phyloP scores from a whole-genome alignment of 768 basidiomycete species.

The Suillus hirtellus region DNA sequence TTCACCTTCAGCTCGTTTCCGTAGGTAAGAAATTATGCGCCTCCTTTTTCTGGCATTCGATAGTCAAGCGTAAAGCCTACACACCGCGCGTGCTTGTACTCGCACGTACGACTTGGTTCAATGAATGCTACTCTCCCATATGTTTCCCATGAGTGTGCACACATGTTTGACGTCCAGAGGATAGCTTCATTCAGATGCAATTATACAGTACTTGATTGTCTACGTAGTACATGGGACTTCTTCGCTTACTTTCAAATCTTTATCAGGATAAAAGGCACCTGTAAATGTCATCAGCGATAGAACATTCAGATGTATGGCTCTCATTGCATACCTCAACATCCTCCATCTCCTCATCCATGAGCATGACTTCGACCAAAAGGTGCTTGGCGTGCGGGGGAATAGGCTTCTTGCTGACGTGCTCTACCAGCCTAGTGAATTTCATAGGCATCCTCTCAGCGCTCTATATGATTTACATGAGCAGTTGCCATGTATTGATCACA shows the following conservation, averaged over 20 bases:
- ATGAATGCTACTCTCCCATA: background rate
- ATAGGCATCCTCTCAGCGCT: constrained; percentile 85
- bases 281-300: constrained; percentile 3
- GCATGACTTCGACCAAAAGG: constrained; percentile 93
- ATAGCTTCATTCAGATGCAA: background rate
- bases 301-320: background rate
- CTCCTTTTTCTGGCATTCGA: background rate
- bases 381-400: constrained; percentile 81
- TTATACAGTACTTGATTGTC: constrained; percentile 13
- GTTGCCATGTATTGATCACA: background rate
- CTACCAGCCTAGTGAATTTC: constrained; percentile 90
- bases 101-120: background rate
- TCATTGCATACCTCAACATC: constrained; percentile 77
- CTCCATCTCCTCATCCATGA: constrained; percentile 86
- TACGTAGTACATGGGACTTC: constrained; percentile 9
- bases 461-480: constrained; percentile 39
- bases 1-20: constrained; percentile 23
- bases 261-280: constrained; percentile 87
- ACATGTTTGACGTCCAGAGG: background rate
- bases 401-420: constrained; percentile 93
- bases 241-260: constrained; percentile 43
- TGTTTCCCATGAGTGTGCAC: background rate
- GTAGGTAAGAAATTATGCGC: constrained; percentile 52
- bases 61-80: constrained; percentile 13
- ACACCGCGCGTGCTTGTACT: background rate